Base-by-base conservation (phyloP, 306 rosid species). In the Quercus agrifolia region DNA sequence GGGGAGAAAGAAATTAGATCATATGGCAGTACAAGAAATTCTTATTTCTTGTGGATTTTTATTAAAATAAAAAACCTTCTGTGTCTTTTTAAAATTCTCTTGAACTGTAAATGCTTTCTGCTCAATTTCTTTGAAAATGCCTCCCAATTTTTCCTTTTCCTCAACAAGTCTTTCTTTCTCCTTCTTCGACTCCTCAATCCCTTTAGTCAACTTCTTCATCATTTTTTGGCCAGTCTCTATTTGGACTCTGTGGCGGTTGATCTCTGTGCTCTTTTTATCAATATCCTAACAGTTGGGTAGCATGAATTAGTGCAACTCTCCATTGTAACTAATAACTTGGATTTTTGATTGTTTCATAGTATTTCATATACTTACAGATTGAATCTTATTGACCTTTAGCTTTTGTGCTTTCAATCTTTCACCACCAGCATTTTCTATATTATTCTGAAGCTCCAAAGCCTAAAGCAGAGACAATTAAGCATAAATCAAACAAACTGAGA, bases 401-500 rank as follows among this genome's bases (percentile, higher is more conserved):
- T 90, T 92, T 80, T 92, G 99, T 46, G 88, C 57, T 86, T 91
- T 92, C 81, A 95, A 78, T 67, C 86, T 92, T 82, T 91, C 94
- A 30, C 98, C 99, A 23, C 97, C 99, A 73, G 97, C 92, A 84
- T 92, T 92, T 88, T 95, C 99, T 74, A 92, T 90, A 74, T 82
- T 86, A 74, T 76, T 89, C 86, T 95, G 99, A 81, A 95, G 93
- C 82, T 90, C 88, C 75, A 59, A 74, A 69, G 93, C 98, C 99
- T 95, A 21, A 80, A 81, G 67, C 77, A 69, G 15, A 71, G n/a
- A 23, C 51, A 46, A 52, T 28, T 19, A 81, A 52, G 30, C 35
- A 74, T n/a, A 9, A 51, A 57, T 63, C 57, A 76, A 70, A 57
- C 30, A 55, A 88, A 31, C 35, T 77, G 6, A 77, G 75, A 62